These are phyloP conservation scores for Kluyveromyces marxianus DNA, from an alignment of 1,139 yeast genomes.

Conservation along the genomic window DNA sequence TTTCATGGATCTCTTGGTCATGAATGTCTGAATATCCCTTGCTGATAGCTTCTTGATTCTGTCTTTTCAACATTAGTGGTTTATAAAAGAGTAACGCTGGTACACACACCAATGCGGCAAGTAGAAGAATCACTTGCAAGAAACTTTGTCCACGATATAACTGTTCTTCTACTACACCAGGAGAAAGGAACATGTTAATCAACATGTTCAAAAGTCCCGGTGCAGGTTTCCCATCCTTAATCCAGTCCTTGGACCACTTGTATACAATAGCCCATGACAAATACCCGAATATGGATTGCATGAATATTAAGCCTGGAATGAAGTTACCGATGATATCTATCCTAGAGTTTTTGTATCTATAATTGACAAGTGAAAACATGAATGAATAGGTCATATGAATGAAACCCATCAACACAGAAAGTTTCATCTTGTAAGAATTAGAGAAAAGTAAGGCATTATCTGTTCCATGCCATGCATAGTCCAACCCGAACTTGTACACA, in stretches of 20 bases:
- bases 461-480: conserved; percentile 77
- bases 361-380: conserved; percentile 61
- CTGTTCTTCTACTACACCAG: conserved; percentile 63
- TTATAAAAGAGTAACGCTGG: conserved; percentile 68
- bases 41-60: conserved; percentile 21
- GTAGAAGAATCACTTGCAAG: conserved; percentile 51
- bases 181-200: conserved; percentile 73
- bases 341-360: conserved; percentile 46
- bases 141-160: conserved; percentile 57
- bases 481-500: conserved; percentile 60
- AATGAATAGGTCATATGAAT: conserved; percentile 71
- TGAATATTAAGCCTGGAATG: conserved; percentile 68
- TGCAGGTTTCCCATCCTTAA: conserved; percentile 57
- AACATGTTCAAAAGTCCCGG: conserved; percentile 78
- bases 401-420: conserved; percentile 74
- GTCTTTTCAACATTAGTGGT: conserved; percentile 41
- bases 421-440: conserved; percentile 76
- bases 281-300: conserved; percentile 81
- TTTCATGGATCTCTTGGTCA: conserved; percentile 37
- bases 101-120: conserved; percentile 62
- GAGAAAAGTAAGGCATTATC: conserved; percentile 68
- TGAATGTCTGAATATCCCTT: conserved; percentile 29
- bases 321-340: conserved; percentile 73
- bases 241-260: conserved; percentile 79
- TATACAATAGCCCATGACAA: conserved; percentile 62